Conservation (phyloP, 2,329 filamentous ascomycete species). For the Colletotrichum lupini region DNA sequence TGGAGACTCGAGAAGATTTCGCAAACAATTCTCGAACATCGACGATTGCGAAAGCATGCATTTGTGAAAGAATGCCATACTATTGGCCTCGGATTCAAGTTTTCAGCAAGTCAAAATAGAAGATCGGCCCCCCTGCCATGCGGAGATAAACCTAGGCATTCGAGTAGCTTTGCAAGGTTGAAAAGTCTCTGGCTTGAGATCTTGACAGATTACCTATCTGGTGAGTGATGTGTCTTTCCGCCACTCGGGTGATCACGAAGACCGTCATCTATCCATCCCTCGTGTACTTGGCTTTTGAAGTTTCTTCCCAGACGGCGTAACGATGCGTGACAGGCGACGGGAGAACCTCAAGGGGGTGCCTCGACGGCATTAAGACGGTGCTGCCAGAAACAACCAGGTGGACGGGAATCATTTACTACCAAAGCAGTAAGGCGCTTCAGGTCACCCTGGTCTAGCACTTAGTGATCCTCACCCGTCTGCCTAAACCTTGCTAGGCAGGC, state of each 20-base stretch:
- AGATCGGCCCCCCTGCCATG: background rate
- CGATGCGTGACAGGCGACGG: background rate
- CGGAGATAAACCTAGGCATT: background rate
- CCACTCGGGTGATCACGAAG: background rate
- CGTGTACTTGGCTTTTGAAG: background rate
- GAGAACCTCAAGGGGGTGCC: background rate
- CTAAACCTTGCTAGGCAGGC: no score
- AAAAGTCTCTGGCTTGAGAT: background rate
- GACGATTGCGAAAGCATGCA: slow-evolving; percentile 23
- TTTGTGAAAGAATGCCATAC: slow-evolving; percentile 31
- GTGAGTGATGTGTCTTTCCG: background rate
- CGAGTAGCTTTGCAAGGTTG: background rate
- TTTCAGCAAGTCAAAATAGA: background rate
- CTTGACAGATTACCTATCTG: background rate
- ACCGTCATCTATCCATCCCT: background rate
- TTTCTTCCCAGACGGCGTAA: background rate
- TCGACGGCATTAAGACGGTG: background rate
- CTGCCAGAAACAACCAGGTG: background rate
- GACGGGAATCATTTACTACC: background rate
- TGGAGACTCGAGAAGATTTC: background rate
- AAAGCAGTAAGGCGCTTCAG: slow-evolving; percentile 1
- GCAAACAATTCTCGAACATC: slow-evolving; percentile 4
- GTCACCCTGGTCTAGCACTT: no score
- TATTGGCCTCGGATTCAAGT: background rate
- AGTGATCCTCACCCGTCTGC: no score